A percentile compares a stretch with the other conserved stretches of the same genome.
phyloP scores from a whole-genome alignment of 805 yeast species.

The Torulaspora indica region DNA sequence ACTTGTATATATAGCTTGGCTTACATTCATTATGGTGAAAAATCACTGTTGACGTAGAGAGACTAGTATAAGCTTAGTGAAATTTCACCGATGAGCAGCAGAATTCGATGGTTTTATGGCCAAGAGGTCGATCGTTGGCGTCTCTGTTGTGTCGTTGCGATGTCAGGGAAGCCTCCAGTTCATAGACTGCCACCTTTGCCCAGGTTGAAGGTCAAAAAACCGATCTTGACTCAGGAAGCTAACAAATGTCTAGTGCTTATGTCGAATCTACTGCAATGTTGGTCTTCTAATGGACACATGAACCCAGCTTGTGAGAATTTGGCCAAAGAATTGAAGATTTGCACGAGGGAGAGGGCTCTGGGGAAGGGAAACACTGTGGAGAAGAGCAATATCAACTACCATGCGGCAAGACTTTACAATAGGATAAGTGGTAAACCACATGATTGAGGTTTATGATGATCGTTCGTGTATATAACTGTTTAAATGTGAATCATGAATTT shows the following conservation, averaged over 20 bases:
- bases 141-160: neutral
- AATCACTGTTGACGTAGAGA: constrained; percentile 1
- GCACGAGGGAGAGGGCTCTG: constrained; percentile 49
- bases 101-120: neutral
- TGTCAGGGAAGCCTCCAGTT: constrained; percentile 40
- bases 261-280: constrained; percentile 84
- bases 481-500: constrained; percentile 1
- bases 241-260: constrained; percentile 75
- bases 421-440: constrained; percentile 47
- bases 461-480: constrained; percentile 11
- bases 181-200: constrained; percentile 66
- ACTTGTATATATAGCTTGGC: neutral
- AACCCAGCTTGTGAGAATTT: constrained; percentile 57
- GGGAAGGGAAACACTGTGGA: constrained; percentile 27
- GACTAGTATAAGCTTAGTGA: neutral
- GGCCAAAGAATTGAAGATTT: constrained; percentile 65
- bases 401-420: constrained; percentile 47
- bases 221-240: constrained; percentile 52
- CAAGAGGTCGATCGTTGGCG: neutral
- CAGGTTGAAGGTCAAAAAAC: constrained; percentile 62
- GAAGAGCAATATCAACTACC: constrained; percentile 47
- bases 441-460: constrained; percentile 18
- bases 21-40: neutral
- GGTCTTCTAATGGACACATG: constrained; percentile 95
- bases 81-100: neutral